Base-by-base conservation (phyloP, 257 asterid genomes). In the Solanum medicagineum region DNA sequence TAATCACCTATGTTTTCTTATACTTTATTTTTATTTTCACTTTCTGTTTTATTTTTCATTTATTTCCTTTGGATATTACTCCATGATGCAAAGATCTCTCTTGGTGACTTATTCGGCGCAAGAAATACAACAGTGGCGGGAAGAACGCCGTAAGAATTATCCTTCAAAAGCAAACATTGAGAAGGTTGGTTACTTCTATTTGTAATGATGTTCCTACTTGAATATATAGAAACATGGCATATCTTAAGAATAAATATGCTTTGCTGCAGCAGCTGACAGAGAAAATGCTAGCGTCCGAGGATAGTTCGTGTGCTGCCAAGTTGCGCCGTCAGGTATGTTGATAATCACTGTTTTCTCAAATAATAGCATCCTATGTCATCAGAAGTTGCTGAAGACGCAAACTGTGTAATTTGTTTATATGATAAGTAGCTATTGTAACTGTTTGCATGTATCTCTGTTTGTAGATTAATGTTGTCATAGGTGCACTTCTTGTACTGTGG, bases 111-210 rank as follows among this genome's bases (percentile, higher is more conserved):
- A 96, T 87, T 89, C 99, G 40, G 94, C 90, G 57, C 90, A 95
- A 92, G 99, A 96, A 93, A 92, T 96, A 86, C 92, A 80, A 86
- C 93, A 88, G 87, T 96, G 99, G 99, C 97, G 97, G 60, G 98
- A 91, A 89, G 91, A 87, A 80, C 94, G 98, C 57, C 92, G 84
- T 86, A 96, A 92, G 87, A 89, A 94, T 87, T 89, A 89, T 87
- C 99, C 99, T 84, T 91, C 97, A 51, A 92, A 89, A 87, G 85
- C 88, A 86, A 93, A 95, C 87, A 56, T 80, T 42, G 94, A 93
- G 84, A 94, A 92, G 96, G 99, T 95, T 85, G 56, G 87, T 59
- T n/a, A 65, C 66, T 74, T 36, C 81, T 55, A 57, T 60, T 81
- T 75, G 36, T 85, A 84, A 57, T 59, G 83, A 79, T 53, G 60